Evolutionary conservation across 2,329 filamentous ascomycete genomes (phyloP).

Genomic region (Dryadomyces quercus-mongolicae): DNA sequence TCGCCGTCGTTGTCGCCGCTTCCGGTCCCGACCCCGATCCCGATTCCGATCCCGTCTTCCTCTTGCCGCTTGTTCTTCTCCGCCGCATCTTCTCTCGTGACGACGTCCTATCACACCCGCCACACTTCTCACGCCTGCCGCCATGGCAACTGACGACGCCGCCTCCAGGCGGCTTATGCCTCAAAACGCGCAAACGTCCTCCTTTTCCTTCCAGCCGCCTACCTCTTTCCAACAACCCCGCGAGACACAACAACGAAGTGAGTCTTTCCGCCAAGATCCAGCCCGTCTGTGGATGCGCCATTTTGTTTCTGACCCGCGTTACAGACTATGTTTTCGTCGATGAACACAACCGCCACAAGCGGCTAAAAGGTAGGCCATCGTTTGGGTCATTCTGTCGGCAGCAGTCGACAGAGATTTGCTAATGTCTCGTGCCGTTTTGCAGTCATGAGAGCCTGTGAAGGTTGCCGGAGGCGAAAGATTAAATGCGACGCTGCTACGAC

Average conservation of each 20-base stretch:
- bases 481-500: constrained; percentile 96
- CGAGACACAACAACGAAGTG: constrained; percentile 75
- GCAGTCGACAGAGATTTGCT: too few relatives aligned
- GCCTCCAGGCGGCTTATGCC: constrained; percentile 50
- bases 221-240: constrained; percentile 43
- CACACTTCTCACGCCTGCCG: not conserved
- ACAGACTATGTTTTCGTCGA: constrained; percentile 98
- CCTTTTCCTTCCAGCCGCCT: constrained; percentile 64
- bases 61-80: not conserved
- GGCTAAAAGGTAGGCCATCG: constrained; percentile 64
- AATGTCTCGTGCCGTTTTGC: not conserved
- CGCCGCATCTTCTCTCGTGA: not conserved
- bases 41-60: too few relatives aligned
- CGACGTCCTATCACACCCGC: not conserved
- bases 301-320: not conserved
- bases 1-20: not conserved
- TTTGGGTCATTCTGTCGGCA: not conserved
- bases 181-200: constrained; percentile 58
- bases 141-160: constrained; percentile 49
- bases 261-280: constrained; percentile 7
- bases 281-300: not conserved
- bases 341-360: constrained; percentile 95
- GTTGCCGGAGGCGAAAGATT: constrained; percentile 89
- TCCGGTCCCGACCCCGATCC: not conserved
- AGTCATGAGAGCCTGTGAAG: constrained; percentile 98